Conservation (phyloP, 1,284 basidiomycete species). For the Microbotryum intermedium region DNA sequence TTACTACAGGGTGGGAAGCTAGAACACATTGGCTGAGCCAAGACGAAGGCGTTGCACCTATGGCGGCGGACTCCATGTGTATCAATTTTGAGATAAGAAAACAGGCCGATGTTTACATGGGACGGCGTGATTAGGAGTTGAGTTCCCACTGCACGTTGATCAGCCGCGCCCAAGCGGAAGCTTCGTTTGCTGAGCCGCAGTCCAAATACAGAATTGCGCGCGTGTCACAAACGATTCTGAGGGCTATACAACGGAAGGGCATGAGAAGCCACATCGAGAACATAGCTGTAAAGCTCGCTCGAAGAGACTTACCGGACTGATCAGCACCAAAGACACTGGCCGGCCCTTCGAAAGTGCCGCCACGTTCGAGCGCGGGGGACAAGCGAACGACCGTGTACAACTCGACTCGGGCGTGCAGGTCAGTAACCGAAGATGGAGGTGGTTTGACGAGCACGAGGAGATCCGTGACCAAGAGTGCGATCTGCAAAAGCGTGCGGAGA, state of each 20-base stretch:
- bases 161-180: slow-evolving; percentile 13
- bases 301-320: slow-evolving; percentile 15
- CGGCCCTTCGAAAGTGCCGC: neutral
- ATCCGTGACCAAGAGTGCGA: slow-evolving; percentile 74
- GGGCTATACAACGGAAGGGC: slow-evolving; percentile 44
- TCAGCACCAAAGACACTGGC: slow-evolving; percentile 8
- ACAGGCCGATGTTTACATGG: too few species aligned
- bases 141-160: slow-evolving; percentile 21
- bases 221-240: slow-evolving; percentile 66
- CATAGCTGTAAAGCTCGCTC: slow-evolving; percentile 1
- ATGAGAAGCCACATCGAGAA: neutral
- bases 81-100: too few species aligned
- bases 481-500: slow-evolving; percentile 6
- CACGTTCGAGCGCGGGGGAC: slow-evolving; percentile 1
- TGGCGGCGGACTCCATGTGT: too few species aligned
- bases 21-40: too few species aligned
- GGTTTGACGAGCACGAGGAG: slow-evolving; percentile 79
- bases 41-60: too few species aligned
- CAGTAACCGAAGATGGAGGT: slow-evolving; percentile 55
- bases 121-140: slow-evolving; percentile 1
- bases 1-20: too few species aligned
- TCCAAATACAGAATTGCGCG: slow-evolving; percentile 90
- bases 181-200: slow-evolving; percentile 40
- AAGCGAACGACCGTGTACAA: slow-evolving; percentile 87
- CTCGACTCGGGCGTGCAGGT: slow-evolving; percentile 64